Evolutionary conservation across 2,329 filamentous ascomycete genomes (phyloP).

Genomic region (Raffaelea arxii): DNA sequence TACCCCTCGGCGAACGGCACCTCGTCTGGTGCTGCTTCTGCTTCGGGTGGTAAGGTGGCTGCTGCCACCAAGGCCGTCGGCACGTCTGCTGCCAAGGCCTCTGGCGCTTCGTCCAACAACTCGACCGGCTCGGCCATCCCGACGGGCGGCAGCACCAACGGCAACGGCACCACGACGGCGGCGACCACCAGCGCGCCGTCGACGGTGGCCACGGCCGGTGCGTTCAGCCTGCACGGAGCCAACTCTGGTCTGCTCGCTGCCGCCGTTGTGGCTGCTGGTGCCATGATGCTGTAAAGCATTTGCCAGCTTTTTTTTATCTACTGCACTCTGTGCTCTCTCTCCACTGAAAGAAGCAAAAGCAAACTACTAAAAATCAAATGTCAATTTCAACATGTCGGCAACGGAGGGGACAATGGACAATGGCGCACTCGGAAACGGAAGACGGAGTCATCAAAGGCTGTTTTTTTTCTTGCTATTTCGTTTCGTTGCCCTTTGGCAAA

Average conservation of each 20-base stretch:
- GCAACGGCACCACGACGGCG: not conserved
- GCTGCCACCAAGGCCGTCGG: not conserved
- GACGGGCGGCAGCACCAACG: not conserved
- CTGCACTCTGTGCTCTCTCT: too few relatives aligned
- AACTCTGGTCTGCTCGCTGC: conserved; percentile 1
- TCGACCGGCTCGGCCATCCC: not conserved
- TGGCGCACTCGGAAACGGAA: not conserved
- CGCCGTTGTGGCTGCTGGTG: conserved; percentile 2
- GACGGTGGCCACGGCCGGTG: conserved; percentile 8
- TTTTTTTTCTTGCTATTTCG: not conserved
- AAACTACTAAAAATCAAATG: not conserved
- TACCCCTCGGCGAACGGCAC: not conserved
- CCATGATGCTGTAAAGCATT: conserved; percentile 2
- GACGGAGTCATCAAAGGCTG: too few relatives aligned
- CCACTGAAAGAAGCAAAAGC: not conserved
- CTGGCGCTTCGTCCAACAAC: not conserved
- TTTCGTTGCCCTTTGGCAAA: not conserved
- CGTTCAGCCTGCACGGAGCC: not conserved
- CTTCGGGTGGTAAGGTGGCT: not conserved
- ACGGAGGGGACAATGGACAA: not conserved
- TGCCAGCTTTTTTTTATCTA: too few relatives aligned
- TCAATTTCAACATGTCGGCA: not conserved
- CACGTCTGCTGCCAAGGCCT: not conserved
- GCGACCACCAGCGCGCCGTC: conserved; percentile 1
- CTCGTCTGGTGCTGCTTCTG: conserved; percentile 3